These are phyloP conservation scores for Sordaria brevicollis DNA, from an alignment of 495 filamentous ascomycete genomes.

Conservation along the genomic window DNA sequence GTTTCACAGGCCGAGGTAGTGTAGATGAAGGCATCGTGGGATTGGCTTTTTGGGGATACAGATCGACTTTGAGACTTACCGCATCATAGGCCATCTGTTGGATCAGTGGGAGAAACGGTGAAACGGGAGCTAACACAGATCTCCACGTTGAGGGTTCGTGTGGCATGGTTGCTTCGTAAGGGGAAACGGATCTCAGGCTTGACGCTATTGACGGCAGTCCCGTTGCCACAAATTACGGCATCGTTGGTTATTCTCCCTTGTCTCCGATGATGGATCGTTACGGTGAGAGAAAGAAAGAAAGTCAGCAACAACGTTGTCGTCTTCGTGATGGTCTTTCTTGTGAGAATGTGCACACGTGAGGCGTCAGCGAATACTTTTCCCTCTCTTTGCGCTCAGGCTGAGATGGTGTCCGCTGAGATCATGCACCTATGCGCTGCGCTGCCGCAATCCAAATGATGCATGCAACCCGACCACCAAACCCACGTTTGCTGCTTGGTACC, in stretches of 20 bases:
- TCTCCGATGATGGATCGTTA: not conserved
- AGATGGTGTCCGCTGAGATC: not conserved
- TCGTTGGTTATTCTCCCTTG: not conserved
- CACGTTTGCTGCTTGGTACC: not conserved
- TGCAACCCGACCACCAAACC: not conserved
- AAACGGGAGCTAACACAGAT: not conserved
- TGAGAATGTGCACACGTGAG: not conserved
- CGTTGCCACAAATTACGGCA: too few species aligned
- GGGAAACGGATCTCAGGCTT: not conserved
- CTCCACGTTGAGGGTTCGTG: not conserved
- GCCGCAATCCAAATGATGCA: not conserved
- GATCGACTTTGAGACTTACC: not conserved
- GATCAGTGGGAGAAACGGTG: too few species aligned
- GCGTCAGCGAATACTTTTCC: not conserved
- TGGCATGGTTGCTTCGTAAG: not conserved
- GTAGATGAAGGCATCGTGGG: not conserved
- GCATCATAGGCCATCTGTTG: not conserved
- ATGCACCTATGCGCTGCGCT: not conserved
- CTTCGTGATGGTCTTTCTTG: not conserved
- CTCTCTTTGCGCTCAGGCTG: not conserved
- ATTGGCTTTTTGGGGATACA: not conserved
- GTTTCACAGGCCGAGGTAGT: not conserved
- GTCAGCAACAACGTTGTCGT: not conserved
- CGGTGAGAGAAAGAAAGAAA: not conserved
- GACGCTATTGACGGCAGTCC: not conserved